A percentile compares a stretch with the other conserved stretches of the same genome.
Conservation (phyloP, 208 protist genomes). For the Tritrichomonas foetus region DNA sequence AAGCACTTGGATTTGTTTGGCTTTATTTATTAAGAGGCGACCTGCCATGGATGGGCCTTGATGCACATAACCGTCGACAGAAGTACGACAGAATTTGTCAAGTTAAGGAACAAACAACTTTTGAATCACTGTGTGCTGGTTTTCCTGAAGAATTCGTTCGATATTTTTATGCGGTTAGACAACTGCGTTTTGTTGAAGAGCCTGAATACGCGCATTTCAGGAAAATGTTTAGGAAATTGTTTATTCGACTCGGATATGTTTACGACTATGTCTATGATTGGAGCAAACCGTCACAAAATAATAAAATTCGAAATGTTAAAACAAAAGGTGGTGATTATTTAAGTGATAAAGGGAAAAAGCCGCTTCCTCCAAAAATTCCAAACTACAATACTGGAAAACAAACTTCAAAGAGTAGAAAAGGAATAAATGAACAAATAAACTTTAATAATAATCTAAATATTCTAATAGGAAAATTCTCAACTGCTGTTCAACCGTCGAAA, state of each 20-base stretch:
- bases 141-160: conserved; percentile 24
- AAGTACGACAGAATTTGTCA: not conserved
- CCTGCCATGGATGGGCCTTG: conserved; percentile 93
- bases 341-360: too few relatives aligned
- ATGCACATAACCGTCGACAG: not conserved
- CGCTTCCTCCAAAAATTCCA: too few relatives aligned
- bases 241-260: conserved; percentile 85
- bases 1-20: conserved; percentile 93
- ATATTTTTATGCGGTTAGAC: conserved; percentile 81
- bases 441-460: too few relatives aligned
- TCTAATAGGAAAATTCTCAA: too few relatives aligned
- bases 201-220: conserved; percentile 95
- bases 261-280: conserved; percentile 97
- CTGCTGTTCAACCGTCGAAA: too few relatives aligned
- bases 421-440: too few relatives aligned
- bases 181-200: conserved; percentile 90
- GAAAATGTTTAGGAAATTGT: conserved; percentile 82
- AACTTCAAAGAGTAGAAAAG: too few relatives aligned
- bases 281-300: conserved; percentile 45
- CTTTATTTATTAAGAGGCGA: conserved; percentile 95
- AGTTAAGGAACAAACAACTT: not conserved
- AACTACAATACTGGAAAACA: too few relatives aligned
- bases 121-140: not conserved
- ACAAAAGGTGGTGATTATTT: too few relatives aligned
- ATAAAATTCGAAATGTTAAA: too few relatives aligned